Conservation (phyloP, 805 yeast genomes). For the Spathaspora girioi region DNA sequence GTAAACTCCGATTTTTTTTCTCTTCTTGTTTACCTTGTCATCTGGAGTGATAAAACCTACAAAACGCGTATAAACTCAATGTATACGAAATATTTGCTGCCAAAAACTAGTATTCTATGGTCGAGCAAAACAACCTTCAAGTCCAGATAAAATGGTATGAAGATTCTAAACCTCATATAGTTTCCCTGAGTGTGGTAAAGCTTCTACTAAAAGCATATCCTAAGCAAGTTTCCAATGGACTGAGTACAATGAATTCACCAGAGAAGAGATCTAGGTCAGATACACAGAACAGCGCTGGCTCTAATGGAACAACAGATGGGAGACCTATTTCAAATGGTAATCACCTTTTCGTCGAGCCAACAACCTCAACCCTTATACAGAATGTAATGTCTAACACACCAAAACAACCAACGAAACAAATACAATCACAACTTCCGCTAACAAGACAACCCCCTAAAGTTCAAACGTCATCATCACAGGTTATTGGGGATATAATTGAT, state of each 20-base stretch:
- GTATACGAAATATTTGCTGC: neutral
- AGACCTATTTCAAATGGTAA: neutral
- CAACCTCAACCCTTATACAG: neutral
- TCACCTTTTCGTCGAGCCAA: neutral
- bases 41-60: neutral
- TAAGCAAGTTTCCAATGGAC: neutral
- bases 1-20: neutral
- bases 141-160: neutral
- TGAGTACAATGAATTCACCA: neutral
- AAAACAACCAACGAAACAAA: neutral
- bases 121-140: neutral
- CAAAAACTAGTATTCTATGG: neutral
- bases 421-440: neutral
- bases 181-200: neutral
- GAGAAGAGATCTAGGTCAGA: neutral
- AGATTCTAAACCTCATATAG: neutral
- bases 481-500: neutral
- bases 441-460: neutral
- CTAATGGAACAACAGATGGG: neutral
- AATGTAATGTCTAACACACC: neutral
- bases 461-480: neutral
- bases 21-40: neutral
- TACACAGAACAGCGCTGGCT: neutral
- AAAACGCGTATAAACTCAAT: neutral
- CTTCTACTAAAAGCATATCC: constrained; percentile 2